Evolutionary conservation across 257 asterid genomes (phyloP).

Genomic region (Jacaranda copaia): DNA sequence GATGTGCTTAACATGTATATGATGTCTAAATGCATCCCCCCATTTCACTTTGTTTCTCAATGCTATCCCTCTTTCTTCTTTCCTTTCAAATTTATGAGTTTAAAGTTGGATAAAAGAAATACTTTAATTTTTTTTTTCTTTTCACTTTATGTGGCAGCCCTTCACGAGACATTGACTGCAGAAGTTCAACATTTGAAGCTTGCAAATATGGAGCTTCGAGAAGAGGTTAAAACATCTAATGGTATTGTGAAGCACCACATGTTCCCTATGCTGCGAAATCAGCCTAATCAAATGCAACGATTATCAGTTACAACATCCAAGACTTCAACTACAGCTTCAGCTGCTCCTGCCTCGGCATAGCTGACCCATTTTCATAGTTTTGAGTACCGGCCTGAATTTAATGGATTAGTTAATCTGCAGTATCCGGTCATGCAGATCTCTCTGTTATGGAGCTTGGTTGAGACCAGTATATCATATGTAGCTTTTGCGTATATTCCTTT

Average conservation of each 20-base stretch:
- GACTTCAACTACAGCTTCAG: constrained; percentile 40
- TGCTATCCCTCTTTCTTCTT: not conserved
- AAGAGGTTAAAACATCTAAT: constrained; percentile 55
- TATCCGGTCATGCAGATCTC: constrained; percentile 25
- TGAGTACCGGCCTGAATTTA: not conserved
- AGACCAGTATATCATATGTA: constrained; percentile 31
- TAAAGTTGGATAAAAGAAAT: not conserved
- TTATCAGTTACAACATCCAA: constrained; percentile 44
- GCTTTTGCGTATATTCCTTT: constrained; percentile 26
- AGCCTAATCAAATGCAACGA: constrained; percentile 53
- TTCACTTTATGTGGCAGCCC: constrained; percentile 55
- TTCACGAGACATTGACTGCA: constrained; percentile 73
- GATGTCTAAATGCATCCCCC: not conserved
- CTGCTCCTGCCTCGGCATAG: constrained; percentile 59
- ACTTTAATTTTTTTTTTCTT: not conserved
- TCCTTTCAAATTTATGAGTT: not conserved
- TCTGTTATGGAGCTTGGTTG: not conserved
- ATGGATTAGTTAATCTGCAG: constrained; percentile 24
- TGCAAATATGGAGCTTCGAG: constrained; percentile 48
- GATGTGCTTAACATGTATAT: not conserved
- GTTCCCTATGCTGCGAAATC: constrained; percentile 53
- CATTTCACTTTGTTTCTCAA: not conserved
- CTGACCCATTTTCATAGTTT: not conserved
- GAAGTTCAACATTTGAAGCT: constrained; percentile 80
- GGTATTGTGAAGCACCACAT: constrained; percentile 55